Evolutionary conservation across 148 eudicot species (phyloP), one percentile per base, ranked within the genome.

Genomic region (Nepenthes mirabilis): DNA sequence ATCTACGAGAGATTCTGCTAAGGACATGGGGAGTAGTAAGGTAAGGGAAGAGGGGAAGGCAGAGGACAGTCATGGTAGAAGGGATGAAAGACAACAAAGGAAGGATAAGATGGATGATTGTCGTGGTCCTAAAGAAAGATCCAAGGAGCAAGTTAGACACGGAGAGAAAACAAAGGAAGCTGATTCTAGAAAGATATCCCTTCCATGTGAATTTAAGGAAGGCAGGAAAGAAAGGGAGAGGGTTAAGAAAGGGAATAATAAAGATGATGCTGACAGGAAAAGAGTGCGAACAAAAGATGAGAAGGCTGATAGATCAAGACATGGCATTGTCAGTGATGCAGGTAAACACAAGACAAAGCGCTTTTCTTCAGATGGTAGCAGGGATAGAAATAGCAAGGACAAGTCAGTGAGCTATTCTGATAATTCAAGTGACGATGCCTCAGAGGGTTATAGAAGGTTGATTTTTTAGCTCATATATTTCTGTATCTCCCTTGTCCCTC

Each of bases 361-460:
- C 37, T 85, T 87, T 14, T 72, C 87, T 37, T 82, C 96, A 33
- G 78, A 62, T 83, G 80, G 65, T 54, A 73, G 74, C 70, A 83
- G 80, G 76, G 83, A 72, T 66, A 80, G 81, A 77, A 78, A 60
- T 68, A 75, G 64, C 67, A 80, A 76, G 73, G 88, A 66, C 63
- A 77, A 80, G 47, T 68, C 84, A 35, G 75, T 61, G 68, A 69
- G 71, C 55, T 59, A 56, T 67, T 77, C 85, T 11, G 72, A 65
- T 72, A 69, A 67, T 69, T 83, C 95, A 50, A 78, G 78, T 73
- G 89, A 82, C 65, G 88, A 80, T 33, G 74, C 82, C 4, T 80
- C 89, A 1, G 84, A 79, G 61, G 87, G 82, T 60, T 80, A 95
- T 33, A 81, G 63, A 79, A 93, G 99, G 99, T 93, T 61, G 64